Percentiles rank a stretch among this genome's conserved stretches.
Evolutionary conservation across 1,139 yeast species (phyloP).

Genomic region (Hansenula lynferdii): DNA sequence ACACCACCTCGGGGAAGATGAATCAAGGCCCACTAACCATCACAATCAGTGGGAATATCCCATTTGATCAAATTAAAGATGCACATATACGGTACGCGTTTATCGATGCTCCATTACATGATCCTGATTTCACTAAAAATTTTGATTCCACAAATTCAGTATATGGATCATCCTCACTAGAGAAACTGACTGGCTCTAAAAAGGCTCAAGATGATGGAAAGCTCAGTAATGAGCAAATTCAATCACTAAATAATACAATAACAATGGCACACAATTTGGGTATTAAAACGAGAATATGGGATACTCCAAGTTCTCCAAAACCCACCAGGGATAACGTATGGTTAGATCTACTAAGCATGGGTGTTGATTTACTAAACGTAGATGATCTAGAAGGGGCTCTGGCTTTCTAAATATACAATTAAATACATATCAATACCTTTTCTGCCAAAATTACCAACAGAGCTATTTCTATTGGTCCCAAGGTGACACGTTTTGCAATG

Average conservation of each 20-base stretch:
- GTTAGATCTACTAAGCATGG: conserved; percentile 32
- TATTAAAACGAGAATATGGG: conserved; percentile 45
- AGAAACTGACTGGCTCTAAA: conserved; percentile 8
- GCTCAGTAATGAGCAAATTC: conserved; percentile 22
- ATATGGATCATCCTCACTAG: conserved; percentile 12
- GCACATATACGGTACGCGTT: conserved; percentile 24
- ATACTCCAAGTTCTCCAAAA: conserved; percentile 44
- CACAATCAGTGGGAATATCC: conserved; percentile 39
- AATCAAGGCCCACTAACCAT: conserved; percentile 39
- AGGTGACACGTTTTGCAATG: too few species aligned
- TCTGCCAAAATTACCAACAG: too few species aligned
- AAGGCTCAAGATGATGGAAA: conserved; percentile 5
- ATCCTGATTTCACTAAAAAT: neutral
- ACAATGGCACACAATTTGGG: conserved; percentile 32
- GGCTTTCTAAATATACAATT: neutral
- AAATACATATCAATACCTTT: too few species aligned
- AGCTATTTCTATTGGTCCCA: too few species aligned
- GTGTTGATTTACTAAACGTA: conserved; percentile 39
- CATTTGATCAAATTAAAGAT: conserved; percentile 22
- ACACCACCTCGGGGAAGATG: conserved; percentile 22
- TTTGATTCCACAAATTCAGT: conserved; percentile 5
- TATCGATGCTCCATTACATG: conserved; percentile 30
- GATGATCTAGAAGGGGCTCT: conserved; percentile 33
- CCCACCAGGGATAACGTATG: conserved; percentile 33
- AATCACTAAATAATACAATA: conserved; percentile 23